Conservation (phyloP, 352 stramenopile genomes). For the Peronospora destructor region DNA sequence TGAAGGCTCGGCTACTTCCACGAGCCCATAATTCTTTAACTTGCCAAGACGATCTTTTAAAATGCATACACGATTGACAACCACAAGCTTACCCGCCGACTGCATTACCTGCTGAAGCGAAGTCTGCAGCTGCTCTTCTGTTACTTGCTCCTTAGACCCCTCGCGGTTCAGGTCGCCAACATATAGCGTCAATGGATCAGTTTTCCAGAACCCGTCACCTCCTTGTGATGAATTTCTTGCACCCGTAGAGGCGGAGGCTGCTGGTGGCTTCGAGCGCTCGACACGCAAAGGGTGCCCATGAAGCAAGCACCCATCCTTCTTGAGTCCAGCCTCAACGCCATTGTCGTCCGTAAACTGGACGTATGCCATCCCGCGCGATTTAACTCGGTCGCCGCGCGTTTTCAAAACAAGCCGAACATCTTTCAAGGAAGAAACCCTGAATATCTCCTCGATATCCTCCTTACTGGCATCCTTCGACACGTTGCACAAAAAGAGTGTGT, state of each 20-base stretch:
- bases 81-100: conserved; percentile 20
- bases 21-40: conserved; percentile 62
- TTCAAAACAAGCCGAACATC: conserved; percentile 66
- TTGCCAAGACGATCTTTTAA: conserved; percentile 49
- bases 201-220: conserved; percentile 37
- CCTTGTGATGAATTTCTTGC: neutral
- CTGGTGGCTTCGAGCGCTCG: conserved; percentile 41
- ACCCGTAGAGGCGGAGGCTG: conserved; percentile 10
- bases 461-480: conserved; percentile 50
- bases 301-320: conserved; percentile 26
- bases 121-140: conserved; percentile 32
- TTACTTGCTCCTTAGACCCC: conserved; percentile 28
- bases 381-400: conserved; percentile 42
- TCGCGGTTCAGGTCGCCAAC: conserved; percentile 39
- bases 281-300: conserved; percentile 42
- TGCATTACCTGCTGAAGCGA: conserved; percentile 40
- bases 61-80: conserved; percentile 44
- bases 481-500: conserved; percentile 68
- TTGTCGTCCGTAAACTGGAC: conserved; percentile 49
- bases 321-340: conserved; percentile 34
- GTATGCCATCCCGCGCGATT: conserved; percentile 73
- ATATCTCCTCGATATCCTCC: conserved; percentile 46
- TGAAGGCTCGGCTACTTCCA: conserved; percentile 36
- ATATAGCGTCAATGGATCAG: conserved; percentile 48
- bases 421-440: conserved; percentile 37